Evolutionary conservation across 208 protist species (phyloP), one percentile per base, ranked within the genome.

Genomic region (Trypanosoma vivax): DNA sequence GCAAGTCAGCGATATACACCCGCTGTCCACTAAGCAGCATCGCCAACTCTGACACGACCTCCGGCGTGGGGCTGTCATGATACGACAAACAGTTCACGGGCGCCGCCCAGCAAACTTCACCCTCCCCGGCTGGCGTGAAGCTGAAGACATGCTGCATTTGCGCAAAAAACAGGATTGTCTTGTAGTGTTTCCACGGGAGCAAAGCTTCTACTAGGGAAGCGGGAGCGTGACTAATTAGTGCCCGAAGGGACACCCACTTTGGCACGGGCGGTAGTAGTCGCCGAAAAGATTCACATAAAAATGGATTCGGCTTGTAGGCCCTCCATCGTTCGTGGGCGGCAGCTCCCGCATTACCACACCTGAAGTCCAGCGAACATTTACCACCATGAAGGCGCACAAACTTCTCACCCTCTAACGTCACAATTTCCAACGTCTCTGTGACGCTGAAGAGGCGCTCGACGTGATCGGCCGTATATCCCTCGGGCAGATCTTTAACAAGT

Each of bases 61-160:
- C 31, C 11, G 67, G 67, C 23, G 67, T 74, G 11, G 67, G 67
- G 23, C 50, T 64, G 33, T 62, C 65, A 5, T 68, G 66, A n/a
- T 41, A 60, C 16, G 57, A 54, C 5, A 73, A 34, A 43, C 43
- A 53, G 4, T 48, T 54, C 3, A 62, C 48, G 2, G 41, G 31
- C 9, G 47, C 34, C 43, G 46, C 6, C 31, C 58, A 56, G 23
- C 47, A 42, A 3, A 81, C 48, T 2, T 18, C 65, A 4, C 73
- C 73, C 39, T 68, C 78, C 0, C 61, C 53, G 13, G 63, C 48
- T 27, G 73, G 60, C 10, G 78, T 64, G 50, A 82, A 86, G 28
- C 74, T 46, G 27, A 82, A 72, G 10, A 45, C 51, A 25, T 86
- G 78, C 64, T 82, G 73, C 64, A 64, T 65, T 60, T 86, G 78